These are phyloP conservation scores for Umbelopsis vinacea DNA, from an alignment of 192 early-diverging fungal species.

Conservation along the genomic window DNA sequence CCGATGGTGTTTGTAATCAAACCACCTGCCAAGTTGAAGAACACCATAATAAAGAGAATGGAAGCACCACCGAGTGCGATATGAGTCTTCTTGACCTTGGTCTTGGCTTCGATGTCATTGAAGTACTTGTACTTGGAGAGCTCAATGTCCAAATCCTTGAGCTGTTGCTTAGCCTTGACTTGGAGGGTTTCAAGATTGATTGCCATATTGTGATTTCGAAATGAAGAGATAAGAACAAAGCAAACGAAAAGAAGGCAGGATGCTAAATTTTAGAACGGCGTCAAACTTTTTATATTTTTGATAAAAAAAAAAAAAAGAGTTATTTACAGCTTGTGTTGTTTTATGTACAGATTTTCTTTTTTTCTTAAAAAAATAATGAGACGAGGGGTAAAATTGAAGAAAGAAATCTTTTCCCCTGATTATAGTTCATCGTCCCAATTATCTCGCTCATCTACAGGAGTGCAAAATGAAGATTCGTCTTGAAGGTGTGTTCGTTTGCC, in stretches of 20 bases:
- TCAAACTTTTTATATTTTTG: background rate
- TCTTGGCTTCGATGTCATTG: constrained; percentile 71
- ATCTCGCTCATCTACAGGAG: constrained; percentile 29
- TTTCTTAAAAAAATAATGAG: background rate
- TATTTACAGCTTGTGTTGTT: background rate
- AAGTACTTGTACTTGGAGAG: constrained; percentile 70
- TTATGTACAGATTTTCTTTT: background rate
- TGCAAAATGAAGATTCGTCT: constrained; percentile 25
- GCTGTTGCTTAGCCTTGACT: constrained; percentile 22
- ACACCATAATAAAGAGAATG: constrained; percentile 75
- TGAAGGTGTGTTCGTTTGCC: background rate
- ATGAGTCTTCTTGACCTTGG: constrained; percentile 92
- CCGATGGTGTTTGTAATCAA: constrained; percentile 86
- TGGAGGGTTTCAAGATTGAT: constrained; percentile 31
- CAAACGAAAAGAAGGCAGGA: constrained; percentile 8
- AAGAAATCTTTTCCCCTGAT: background rate
- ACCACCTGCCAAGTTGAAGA: constrained; percentile 85
- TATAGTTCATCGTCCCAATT: background rate
- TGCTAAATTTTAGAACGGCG: constrained; percentile 2
- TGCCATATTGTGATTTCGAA: constrained; percentile 12
- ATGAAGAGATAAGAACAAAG: constrained; percentile 5
- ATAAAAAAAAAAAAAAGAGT: too few relatives aligned
- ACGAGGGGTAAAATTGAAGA: background rate
- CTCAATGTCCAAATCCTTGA: constrained; percentile 66
- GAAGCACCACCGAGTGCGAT: constrained; percentile 64